Base-by-base conservation (phyloP, 2,329 filamentous ascomycete species). In the Phialophora expanda region DNA sequence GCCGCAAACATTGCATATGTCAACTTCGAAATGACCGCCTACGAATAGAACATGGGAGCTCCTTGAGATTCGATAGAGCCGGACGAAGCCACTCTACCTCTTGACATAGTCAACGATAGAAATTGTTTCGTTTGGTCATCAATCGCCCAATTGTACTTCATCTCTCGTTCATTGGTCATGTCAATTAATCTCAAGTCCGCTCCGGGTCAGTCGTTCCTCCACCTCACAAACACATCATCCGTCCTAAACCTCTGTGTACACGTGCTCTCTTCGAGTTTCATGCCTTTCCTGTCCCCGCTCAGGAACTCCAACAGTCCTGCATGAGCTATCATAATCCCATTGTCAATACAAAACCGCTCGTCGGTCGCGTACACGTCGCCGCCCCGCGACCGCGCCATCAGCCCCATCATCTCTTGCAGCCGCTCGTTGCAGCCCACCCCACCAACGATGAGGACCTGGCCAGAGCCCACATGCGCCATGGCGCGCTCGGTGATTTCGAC, bases 251-350 rank as follows among this genome's bases (percentile, higher is more conserved):
- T 83, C 77, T 94, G 91, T 14, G 91, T 94, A 78, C 90, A 97
- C 12, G 90, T 92, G 72, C 90, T 94, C 53, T 97, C 91, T 69
- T 89, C 88, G 55, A 98, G 76, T 7, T 85, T 80, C 4, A 32
- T 61, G 5, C 28, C 53, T 1, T 93, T 97, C 66, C 28, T 41
- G 75, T 92, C 93, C 1, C 94, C 94, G 17, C 88, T 93, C 77
- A 89, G 84, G 76, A 90, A 95, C 1, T 93, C 93, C 74, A 97
- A 77, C 73, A 99, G 79, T 1, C 95, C 95, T 1, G 95, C 95
- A 78, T 99, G 94, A 1, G 95, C 95, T 81, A 99, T 99, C 95
- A 99, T 99, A 76, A 99, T 98, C 56, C 95, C 95, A 74, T 99
- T 99, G 79, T 99, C 95, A 73, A 99, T 99, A 77, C 95, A 99